Percentiles rank a stretch among this genome's conserved stretches.
Evolutionary conservation across 345 rosid species (phyloP).

Genomic region (Aquilaria sinensis): DNA sequence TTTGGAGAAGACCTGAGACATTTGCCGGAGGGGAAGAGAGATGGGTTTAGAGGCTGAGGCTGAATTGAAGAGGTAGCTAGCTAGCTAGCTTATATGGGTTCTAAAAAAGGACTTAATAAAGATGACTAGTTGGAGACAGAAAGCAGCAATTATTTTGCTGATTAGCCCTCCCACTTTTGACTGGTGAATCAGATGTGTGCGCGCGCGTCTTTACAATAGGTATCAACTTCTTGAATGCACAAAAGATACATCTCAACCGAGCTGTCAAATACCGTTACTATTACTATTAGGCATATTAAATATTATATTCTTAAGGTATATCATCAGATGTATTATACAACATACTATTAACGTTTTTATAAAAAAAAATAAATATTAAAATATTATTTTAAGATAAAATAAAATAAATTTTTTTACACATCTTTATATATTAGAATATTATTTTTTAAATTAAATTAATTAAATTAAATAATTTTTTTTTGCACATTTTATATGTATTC

Average conservation of each 20-base stretch:
- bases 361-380: too few relatives aligned
- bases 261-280: too few relatives aligned
- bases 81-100: neutral
- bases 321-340: too few relatives aligned
- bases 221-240: neutral
- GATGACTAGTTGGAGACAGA: constrained; percentile 6
- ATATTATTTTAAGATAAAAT: too few relatives aligned
- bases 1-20: constrained; percentile 50
- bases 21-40: constrained; percentile 26
- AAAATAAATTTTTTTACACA: too few relatives aligned
- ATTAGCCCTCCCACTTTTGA: constrained; percentile 18
- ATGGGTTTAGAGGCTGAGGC: neutral
- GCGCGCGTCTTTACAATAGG: neutral
- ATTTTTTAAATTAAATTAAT: too few relatives aligned
- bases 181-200: constrained; percentile 4
- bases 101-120: constrained; percentile 28
- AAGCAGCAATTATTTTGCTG: constrained; percentile 22
- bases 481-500: too few relatives aligned
- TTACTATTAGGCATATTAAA: too few relatives aligned
- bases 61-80: neutral
- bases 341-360: too few relatives aligned
- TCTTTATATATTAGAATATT: too few relatives aligned
- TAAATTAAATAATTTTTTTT: too few relatives aligned
- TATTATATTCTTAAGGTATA: too few relatives aligned
- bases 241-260: neutral